A percentile compares a stretch with the other conserved stretches of the same genome.
phyloP scores from a whole-genome alignment of 306 rosid species.

The Geum urbanum region DNA sequence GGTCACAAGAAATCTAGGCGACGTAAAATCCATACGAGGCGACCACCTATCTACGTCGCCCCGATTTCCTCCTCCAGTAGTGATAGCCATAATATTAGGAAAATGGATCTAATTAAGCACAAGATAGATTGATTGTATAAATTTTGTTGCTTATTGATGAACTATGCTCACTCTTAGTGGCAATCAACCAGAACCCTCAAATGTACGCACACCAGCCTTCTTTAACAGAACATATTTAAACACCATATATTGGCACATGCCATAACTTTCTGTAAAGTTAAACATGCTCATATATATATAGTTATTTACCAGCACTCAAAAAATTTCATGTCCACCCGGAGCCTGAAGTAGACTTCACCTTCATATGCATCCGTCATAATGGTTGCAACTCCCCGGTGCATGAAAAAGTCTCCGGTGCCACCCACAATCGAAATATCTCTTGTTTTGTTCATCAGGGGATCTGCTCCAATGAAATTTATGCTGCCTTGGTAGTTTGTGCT shows the following conservation, averaged over 20 bases:
- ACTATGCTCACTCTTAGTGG: not conserved
- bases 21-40: no score
- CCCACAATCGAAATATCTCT: conserved; percentile 66
- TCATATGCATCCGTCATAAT: conserved; percentile 59
- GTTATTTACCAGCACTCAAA: conserved; percentile 65
- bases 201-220: not conserved
- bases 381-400: conserved; percentile 74
- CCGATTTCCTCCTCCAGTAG: no score
- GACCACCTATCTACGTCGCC: no score
- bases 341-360: conserved; percentile 72
- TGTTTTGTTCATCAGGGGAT: conserved; percentile 43
- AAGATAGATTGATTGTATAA: not conserved
- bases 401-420: conserved; percentile 79
- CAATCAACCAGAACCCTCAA: not conserved
- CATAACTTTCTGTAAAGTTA: not conserved
- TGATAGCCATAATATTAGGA: not conserved
- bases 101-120: not conserved
- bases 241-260: not conserved
- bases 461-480: conserved; percentile 59
- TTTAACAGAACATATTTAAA: not conserved
- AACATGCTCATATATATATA: not conserved
- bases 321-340: conserved; percentile 55
- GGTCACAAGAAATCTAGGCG: no score
- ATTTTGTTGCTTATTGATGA: not conserved
- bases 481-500: conserved; percentile 42